phyloP scores from a whole-genome alignment of 345 rosid species.

The Trapa bicornis region DNA sequence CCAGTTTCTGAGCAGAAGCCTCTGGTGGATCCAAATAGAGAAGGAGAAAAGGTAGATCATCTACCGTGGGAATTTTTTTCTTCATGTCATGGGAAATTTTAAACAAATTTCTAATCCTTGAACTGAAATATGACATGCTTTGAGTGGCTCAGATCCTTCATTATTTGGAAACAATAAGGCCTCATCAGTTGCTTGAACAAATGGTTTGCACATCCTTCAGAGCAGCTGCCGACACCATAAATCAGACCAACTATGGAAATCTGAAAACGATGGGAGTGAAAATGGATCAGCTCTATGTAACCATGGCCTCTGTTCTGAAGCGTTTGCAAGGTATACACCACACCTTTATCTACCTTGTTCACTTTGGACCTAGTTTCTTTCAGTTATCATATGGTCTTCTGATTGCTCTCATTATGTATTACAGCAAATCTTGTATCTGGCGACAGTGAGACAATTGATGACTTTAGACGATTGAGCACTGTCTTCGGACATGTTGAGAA shows the following conservation, averaged over 20 bases:
- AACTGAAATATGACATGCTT: background rate
- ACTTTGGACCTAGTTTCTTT: background rate
- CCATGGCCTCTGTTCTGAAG: slow-evolving; percentile 47
- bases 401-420: slow-evolving; percentile 4
- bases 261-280: slow-evolving; percentile 58
- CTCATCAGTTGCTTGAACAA: slow-evolving; percentile 89
- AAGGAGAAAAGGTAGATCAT: slow-evolving; percentile 76
- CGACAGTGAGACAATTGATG: slow-evolving; percentile 40
- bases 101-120: background rate
- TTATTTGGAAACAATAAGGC: slow-evolving; percentile 82
- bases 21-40: slow-evolving; percentile 72
- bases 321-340: slow-evolving; percentile 43
- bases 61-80: background rate
- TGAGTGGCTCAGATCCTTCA: slow-evolving; percentile 52
- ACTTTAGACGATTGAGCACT: slow-evolving; percentile 47
- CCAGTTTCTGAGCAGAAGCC: slow-evolving; percentile 77
- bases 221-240: slow-evolving; percentile 83
- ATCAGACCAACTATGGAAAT: slow-evolving; percentile 58
- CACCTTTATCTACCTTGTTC: slow-evolving; percentile 1
- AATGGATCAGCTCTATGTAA: slow-evolving; percentile 62
- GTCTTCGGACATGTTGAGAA: slow-evolving; percentile 75
- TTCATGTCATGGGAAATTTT: background rate
- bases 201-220: slow-evolving; percentile 92
- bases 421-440: slow-evolving; percentile 50
- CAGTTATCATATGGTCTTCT: background rate